Conservation (phyloP, 192 early-diverging fungal species). For the Gonapodya sp. region DNA sequence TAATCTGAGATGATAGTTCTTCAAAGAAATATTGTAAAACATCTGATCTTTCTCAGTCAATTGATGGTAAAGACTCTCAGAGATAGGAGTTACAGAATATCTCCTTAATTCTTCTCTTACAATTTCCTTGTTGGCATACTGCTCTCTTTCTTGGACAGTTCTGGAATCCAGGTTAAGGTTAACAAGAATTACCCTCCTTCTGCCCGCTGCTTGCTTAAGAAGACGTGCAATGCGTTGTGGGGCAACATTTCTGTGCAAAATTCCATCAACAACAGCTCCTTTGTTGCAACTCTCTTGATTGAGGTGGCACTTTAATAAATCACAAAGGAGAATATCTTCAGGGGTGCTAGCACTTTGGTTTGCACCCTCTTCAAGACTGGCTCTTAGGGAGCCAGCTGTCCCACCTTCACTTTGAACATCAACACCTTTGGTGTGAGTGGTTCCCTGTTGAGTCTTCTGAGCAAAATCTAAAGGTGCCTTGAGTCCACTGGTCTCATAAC, state of each 20-base stretch:
- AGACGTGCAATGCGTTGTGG: not conserved
- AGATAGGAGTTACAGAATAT: not conserved
- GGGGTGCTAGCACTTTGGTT: not conserved
- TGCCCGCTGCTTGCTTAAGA: not conserved
- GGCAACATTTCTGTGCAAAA: not conserved
- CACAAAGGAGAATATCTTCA: not conserved
- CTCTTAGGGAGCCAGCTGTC: not conserved
- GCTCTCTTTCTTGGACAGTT: not conserved
- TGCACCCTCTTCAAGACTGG: not conserved
- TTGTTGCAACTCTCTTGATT: not conserved
- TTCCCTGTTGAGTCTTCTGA: not conserved
- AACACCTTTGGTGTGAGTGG: not conserved
- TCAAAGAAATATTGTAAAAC: not conserved
- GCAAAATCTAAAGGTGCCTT: not conserved
- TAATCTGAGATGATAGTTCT: not conserved
- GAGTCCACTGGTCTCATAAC: not conserved
- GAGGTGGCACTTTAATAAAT: not conserved
- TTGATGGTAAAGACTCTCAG: not conserved
- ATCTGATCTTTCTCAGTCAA: not conserved
- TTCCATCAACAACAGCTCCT: not conserved
- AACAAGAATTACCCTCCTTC: not conserved
- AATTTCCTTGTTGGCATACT: not conserved
- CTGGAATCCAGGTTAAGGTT: not conserved
- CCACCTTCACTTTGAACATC: not conserved
- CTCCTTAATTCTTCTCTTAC: not conserved